These are phyloP conservation scores for Boletus rubroflammeus DNA, from an alignment of 768 basidiomycete genomes.

Conservation along the genomic window DNA sequence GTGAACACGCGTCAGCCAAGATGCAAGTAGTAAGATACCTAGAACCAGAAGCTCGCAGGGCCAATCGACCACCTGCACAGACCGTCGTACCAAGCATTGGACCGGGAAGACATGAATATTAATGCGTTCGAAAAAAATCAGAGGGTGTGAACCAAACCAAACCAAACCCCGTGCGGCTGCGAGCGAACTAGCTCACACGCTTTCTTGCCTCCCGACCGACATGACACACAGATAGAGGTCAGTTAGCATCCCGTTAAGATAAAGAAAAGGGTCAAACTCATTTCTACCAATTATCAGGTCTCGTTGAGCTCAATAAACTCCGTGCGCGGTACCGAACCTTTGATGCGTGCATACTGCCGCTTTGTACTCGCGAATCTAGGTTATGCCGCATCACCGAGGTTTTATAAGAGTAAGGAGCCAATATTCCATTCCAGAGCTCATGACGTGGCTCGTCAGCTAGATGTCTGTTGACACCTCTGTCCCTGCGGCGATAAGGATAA, in stretches of 20 bases:
- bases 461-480: neutral
- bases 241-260: neutral
- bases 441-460: neutral
- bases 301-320: constrained; percentile 66
- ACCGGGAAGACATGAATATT: neutral
- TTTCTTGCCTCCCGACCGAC: neutral
- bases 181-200: constrained; percentile 21
- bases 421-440: neutral
- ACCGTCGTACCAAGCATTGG: constrained; percentile 22
- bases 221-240: constrained; percentile 21
- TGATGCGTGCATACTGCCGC: constrained; percentile 73
- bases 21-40: constrained; percentile 13
- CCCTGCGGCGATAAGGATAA: constrained; percentile 24
- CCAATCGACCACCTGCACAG: constrained; percentile 21
- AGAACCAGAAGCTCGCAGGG: constrained; percentile 19
- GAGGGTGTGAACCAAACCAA: constrained; percentile 13
- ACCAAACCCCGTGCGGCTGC: neutral
- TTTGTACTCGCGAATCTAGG: constrained; percentile 73
- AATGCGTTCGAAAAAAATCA: constrained; percentile 1
- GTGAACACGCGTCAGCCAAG: constrained; percentile 10
- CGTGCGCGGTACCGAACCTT: constrained; percentile 81
- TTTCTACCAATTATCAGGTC: constrained; percentile 50
- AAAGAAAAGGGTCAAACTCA: constrained; percentile 39
- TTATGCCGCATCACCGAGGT: constrained; percentile 64
- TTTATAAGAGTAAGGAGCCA: constrained; percentile 62